Evolutionary conservation across 345 rosid species (phyloP), one percentile per base, ranked within the genome.

Genomic region (Syzygium oleosum): DNA sequence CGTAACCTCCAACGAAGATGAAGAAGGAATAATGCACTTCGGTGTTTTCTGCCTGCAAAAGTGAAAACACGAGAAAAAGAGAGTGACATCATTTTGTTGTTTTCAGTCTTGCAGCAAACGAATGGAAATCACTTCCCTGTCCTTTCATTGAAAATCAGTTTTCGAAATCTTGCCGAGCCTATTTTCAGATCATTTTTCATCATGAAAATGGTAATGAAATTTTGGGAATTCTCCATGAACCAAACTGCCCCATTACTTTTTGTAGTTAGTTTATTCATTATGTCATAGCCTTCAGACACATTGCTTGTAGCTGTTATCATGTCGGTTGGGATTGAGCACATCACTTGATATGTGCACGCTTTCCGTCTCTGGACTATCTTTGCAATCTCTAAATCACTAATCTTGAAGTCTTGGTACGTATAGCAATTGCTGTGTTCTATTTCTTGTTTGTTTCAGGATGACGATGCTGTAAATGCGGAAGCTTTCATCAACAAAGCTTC

Each of bases 401-500:
- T 84, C 83, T 38, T 38, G 83, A 38, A 73, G 49, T 73, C 49
- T 73, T 73, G 83, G 83, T 38, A 38, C 2, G 15, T 38, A 73
- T 5, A 38, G 49, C 14, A 73, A 38, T 19, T 38, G 49, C 83
- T 19, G 19, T 73, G 49, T 73, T 73, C 14, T 73, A 19, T 84
- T 41, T 87, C 83, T 88, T 87, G 85, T 83, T 78, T 86, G 79
- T 58, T 94, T 87, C 91, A 98, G 99, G 99, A 98, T 91, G 98
- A 98, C 91, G 99, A 98, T 95, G 98, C 99, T n/a, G 94, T 95
- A 29, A 98, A 95, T 88, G 99, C 99, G 19, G 98, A 98, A 91
- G 96, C 97, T 88, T 98, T 96, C 88, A 96, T 96, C 85, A 96
- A 98, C 87, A 98, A 96, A 92, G 99, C 99, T 78, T 98, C 99